phyloP scores from a whole-genome alignment of 2,329 filamentous ascomycete genomes.

The Aaosphaeria pasadenensis region DNA sequence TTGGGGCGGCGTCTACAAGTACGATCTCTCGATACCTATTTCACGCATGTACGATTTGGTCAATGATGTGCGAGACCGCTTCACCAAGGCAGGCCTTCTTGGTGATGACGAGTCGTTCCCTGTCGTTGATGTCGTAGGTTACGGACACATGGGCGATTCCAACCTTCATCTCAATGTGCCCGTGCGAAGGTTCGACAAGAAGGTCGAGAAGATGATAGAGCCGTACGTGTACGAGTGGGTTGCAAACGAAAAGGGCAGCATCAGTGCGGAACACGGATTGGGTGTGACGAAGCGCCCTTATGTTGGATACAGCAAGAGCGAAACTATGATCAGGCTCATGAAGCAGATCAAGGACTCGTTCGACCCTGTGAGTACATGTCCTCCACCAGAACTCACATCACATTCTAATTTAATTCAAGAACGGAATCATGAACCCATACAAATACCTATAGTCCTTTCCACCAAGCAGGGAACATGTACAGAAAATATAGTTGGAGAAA shows the following conservation, averaged over 20 bases:
- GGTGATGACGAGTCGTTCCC: conserved; percentile 70
- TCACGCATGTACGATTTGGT: conserved; percentile 84
- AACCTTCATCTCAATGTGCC: conserved; percentile 94
- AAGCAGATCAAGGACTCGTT: conserved; percentile 91
- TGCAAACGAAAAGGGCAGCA: conserved; percentile 79
- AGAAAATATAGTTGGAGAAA: too few relatives aligned
- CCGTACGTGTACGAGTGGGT: conserved; percentile 99
- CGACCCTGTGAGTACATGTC: conserved; percentile 72
- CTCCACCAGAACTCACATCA: not conserved
- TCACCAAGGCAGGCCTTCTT: conserved; percentile 72
- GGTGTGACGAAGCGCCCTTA: conserved; percentile 95
- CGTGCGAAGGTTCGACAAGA: conserved; percentile 77
- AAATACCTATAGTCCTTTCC: conserved; percentile 60
- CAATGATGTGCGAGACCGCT: conserved; percentile 72
- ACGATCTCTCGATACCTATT: conserved; percentile 93
- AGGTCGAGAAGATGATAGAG: conserved; percentile 83
- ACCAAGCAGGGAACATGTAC: too few relatives aligned
- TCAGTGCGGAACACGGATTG: conserved; percentile 93
- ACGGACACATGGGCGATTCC: conserved; percentile 96
- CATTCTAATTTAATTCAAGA: conserved; percentile 51
- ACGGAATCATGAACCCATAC: conserved; percentile 98
- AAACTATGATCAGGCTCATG: conserved; percentile 87
- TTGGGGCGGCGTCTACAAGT: conserved; percentile 96
- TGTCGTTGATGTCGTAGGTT: conserved; percentile 87
- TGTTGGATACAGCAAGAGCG: conserved; percentile 86